A percentile compares a stretch with the other conserved stretches of the same genome.
phyloP scores from a whole-genome alignment of 768 basidiomycete species.

The Suillus spraguei region DNA sequence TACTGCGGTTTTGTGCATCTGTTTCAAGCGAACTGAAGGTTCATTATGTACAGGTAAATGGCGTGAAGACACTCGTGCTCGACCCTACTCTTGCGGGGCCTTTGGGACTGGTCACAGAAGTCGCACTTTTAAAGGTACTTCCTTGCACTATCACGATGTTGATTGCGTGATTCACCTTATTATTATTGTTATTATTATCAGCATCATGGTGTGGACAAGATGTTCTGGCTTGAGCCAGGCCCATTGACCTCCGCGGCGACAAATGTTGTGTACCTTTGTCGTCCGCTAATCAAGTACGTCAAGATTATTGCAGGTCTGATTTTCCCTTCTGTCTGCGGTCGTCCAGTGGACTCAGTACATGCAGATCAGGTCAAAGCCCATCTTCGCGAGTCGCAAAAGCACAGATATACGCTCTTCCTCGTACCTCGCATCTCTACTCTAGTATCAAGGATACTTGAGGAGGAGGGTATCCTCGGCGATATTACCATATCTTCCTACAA shows the following conservation, averaged over 20 bases:
- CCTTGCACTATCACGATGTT: not conserved
- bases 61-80: conserved; percentile 95
- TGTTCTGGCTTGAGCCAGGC: conserved; percentile 98
- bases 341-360: conserved; percentile 29
- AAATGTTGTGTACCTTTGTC: conserved; percentile 91
- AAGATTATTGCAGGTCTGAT: conserved; percentile 88
- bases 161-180: conserved; percentile 13
- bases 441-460: conserved; percentile 84
- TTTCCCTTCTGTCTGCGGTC: conserved; percentile 10
- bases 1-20: not conserved
- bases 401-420: conserved; percentile 84
- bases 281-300: conserved; percentile 82
- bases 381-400: conserved; percentile 66
- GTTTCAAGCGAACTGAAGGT: not conserved
- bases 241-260: conserved; percentile 80
- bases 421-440: conserved; percentile 88
- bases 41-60: conserved; percentile 64
- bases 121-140: conserved; percentile 84
- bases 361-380: conserved; percentile 92
- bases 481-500: conserved; percentile 85
- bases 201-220: conserved; percentile 99
- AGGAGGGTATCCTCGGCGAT: conserved; percentile 98
- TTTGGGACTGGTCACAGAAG: conserved; percentile 93
- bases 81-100: conserved; percentile 89
- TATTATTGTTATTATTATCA: conserved; percentile 40